Evolutionary conservation across 768 basidiomycete genomes (phyloP), one percentile per base, ranked within the genome.

Genomic region (Postia placenta): DNA sequence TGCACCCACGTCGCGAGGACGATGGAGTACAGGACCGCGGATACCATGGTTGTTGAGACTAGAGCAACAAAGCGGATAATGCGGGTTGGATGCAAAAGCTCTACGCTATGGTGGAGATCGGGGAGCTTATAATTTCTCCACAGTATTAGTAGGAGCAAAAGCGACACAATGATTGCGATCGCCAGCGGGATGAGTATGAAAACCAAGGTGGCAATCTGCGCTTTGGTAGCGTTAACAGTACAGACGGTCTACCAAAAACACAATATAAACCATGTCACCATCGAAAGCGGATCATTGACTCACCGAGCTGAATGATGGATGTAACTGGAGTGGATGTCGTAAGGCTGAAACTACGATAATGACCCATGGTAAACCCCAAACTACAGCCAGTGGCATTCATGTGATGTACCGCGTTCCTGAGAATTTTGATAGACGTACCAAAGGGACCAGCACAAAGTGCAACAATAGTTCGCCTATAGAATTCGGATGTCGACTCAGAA

Each of bases 51-150:
- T 6, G 56, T 56, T 14, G 49, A 12, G 14, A 58, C 48, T 1
- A 60, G 45, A 0, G 55, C 55, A 3, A 46, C 49, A 37, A 60
- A 58, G 4, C 59, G 59, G n/a, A 45, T 25, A 14, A 58, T 48
- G 11, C 55, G 59, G 3, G 42, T 45, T 25, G 47, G 42, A 9
- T 52, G 47, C 23, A 54, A 23, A 12, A 48, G 37, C 15, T 42
- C 41, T n/a, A 47, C 12, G 30, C 25, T 49, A 11, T 28, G 55
- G 6, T 42, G 47, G 22, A 47, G 43, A 11, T 35, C 35, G 7
- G 50, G 50, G 22, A 48, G 50, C 44, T 45, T 22, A n/a, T 48
- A 55, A 42, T 42, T 50, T 14, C 51, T 52, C 46, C 48, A 52
- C 3, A 60, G 35, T 25, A 53, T 42, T 11, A 50, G 24, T 1